A percentile compares a stretch with the other conserved stretches of the same genome.
These are phyloP conservation scores for Neonectria faginata DNA, from an alignment of 2,329 filamentous ascomycete species.

Conservation along the genomic window DNA sequence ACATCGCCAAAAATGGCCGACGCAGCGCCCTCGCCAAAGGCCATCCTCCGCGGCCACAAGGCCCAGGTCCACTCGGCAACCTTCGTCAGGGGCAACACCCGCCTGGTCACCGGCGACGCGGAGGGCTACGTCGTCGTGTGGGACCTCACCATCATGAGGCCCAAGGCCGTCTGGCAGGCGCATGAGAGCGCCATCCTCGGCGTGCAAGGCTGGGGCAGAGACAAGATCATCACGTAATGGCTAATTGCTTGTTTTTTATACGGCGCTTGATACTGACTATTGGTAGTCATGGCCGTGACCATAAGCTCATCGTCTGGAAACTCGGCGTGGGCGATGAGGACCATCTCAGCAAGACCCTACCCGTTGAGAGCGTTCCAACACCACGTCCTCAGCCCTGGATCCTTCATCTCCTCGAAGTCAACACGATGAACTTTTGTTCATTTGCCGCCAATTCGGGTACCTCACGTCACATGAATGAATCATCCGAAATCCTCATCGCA, in stretches of 20 bases:
- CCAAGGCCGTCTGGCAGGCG: slow-evolving; percentile 86
- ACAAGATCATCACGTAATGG: slow-evolving; percentile 84
- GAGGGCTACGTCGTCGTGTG: slow-evolving; percentile 91
- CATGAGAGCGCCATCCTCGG: slow-evolving; percentile 83
- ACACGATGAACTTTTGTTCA: slow-evolving; percentile 94
- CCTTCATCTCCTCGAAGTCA: slow-evolving; percentile 85
- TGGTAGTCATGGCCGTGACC: slow-evolving; percentile 86
- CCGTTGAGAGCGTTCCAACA: slow-evolving; percentile 70
- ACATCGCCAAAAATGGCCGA: slow-evolving; percentile 44
- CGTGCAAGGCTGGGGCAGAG: slow-evolving; percentile 75
- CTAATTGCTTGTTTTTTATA: not conserved
- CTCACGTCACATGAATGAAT: slow-evolving; percentile 39
- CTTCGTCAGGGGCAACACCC: slow-evolving; percentile 79
- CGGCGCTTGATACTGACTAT: not conserved
- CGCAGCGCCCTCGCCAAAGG: slow-evolving; percentile 56
- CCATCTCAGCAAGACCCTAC: slow-evolving; percentile 74
- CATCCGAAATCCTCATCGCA: slow-evolving; percentile 72
- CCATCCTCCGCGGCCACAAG: slow-evolving; percentile 86
- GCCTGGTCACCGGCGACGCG: slow-evolving; percentile 87
- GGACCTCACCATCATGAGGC: slow-evolving; percentile 84
- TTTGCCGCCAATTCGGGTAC: slow-evolving; percentile 72
- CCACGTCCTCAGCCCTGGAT: slow-evolving; percentile 80
- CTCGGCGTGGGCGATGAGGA: slow-evolving; percentile 71
- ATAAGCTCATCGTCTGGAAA: slow-evolving; percentile 88
- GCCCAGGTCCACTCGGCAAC: slow-evolving; percentile 81